phyloP scores from a whole-genome alignment of 208 protist genomes.

The Acanthamoeba comandoni region DNA sequence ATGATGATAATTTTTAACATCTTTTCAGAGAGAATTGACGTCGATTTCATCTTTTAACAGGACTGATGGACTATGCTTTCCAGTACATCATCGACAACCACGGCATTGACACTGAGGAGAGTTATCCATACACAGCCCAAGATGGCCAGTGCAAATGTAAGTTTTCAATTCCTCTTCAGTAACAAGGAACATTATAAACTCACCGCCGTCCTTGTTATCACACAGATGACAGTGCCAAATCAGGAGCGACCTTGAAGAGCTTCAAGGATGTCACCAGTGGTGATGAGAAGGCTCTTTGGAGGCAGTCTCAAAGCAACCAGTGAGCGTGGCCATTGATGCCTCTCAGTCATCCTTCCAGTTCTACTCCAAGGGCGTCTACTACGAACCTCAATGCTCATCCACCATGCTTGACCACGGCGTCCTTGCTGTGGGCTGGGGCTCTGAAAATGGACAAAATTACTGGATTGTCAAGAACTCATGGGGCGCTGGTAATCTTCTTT shows the following conservation, averaged over 20 bases:
- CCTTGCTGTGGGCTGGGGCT: slow-evolving; percentile 87
- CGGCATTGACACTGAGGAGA: slow-evolving; percentile 88
- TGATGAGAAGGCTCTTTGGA: slow-evolving; percentile 87
- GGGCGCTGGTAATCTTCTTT: slow-evolving; percentile 83
- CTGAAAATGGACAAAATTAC: slow-evolving; percentile 78
- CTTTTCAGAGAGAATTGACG: too few species aligned
- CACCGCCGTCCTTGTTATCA: too few species aligned
- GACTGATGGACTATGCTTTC: slow-evolving; percentile 92
- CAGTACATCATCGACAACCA: slow-evolving; percentile 91
- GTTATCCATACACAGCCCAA: slow-evolving; percentile 91
- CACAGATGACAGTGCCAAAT: too few species aligned
- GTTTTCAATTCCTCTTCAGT: too few species aligned
- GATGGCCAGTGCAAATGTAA: too few species aligned
- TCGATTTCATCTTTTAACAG: too few species aligned
- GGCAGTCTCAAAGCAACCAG: slow-evolving; percentile 86
- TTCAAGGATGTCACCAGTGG: slow-evolving; percentile 86
- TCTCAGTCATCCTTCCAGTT: slow-evolving; percentile 86
- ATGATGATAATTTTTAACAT: too few species aligned
- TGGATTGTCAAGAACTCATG: slow-evolving; percentile 87
- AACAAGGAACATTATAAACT: too few species aligned
- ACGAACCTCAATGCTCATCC: slow-evolving; percentile 85
- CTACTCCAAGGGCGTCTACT: slow-evolving; percentile 91
- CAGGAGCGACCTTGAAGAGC: too few species aligned
- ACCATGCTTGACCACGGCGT: slow-evolving; percentile 87
- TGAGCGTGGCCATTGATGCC: slow-evolving; percentile 94